Evolutionary conservation across 371 early-diverging fungal species (phyloP).

Genomic region (Mortierella sp.): DNA sequence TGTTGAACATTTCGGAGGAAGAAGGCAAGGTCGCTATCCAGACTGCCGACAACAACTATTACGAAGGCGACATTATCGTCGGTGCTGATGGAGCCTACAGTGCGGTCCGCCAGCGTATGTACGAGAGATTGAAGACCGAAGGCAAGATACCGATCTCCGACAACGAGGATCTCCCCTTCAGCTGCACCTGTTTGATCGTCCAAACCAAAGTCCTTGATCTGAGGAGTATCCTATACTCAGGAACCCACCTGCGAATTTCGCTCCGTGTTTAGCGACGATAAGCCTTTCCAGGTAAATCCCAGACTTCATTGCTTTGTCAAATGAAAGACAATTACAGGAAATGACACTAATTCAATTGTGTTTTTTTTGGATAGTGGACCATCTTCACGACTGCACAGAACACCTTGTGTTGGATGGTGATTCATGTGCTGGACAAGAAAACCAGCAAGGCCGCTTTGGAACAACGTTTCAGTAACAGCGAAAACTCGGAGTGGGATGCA

Average conservation of each 20-base stretch:
- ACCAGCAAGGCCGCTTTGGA: no score
- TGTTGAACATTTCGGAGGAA: neutral
- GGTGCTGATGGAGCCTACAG: slow-evolving; percentile 18
- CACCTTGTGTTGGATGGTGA: no score
- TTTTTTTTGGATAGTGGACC: no score
- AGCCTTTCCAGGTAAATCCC: slow-evolving; percentile 7
- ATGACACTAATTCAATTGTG: no score
- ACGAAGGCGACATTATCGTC: slow-evolving; percentile 7
- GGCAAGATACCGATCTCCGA: neutral
- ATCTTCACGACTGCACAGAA: no score
- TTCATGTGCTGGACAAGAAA: no score
- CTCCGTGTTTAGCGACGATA: neutral
- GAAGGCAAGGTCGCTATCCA: no score
- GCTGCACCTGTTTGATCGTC: slow-evolving; percentile 7
- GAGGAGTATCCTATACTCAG: neutral
- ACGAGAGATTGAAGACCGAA: neutral
- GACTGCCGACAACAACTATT: slow-evolving; percentile 4
- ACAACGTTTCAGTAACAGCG: no score
- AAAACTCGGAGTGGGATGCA: no score
- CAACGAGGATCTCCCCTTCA: slow-evolving; percentile 2
- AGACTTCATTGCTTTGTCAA: no score
- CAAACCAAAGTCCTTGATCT: neutral
- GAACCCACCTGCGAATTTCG: neutral
- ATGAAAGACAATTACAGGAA: no score
- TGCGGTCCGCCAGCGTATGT: slow-evolving; percentile 6